phyloP scores from a whole-genome alignment of 2,329 filamentous ascomycete genomes.

The Diaporthe nobilis region DNA sequence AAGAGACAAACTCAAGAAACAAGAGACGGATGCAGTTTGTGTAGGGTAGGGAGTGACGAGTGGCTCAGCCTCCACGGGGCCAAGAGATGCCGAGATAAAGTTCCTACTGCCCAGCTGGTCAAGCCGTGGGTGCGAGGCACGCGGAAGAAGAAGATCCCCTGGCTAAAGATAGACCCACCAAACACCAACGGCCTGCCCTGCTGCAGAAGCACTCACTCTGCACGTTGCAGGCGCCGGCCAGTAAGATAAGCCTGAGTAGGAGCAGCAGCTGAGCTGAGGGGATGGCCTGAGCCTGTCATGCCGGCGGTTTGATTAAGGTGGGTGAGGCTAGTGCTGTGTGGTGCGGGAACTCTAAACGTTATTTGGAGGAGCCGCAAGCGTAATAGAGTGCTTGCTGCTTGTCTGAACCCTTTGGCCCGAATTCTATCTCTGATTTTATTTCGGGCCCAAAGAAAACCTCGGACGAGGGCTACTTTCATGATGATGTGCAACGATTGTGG shows the following conservation, averaged over 20 bases:
- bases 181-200: not conserved
- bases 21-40: not conserved
- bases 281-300: constrained; percentile 15
- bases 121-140: constrained; percentile 18
- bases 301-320: constrained; percentile 16
- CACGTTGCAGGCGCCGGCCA: constrained; percentile 26
- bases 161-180: constrained; percentile 22
- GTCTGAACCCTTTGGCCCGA: constrained; percentile 15
- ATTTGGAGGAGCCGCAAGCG: constrained; percentile 40
- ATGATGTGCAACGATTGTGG: not conserved
- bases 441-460: not conserved
- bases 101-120: constrained; percentile 27
- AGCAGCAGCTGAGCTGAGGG: constrained; percentile 10
- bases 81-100: constrained; percentile 32
- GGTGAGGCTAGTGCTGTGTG: constrained; percentile 6
- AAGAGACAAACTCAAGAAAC: constrained; percentile 10
- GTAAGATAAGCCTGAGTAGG: not conserved
- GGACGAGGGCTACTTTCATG: not conserved
- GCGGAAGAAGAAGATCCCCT: constrained; percentile 28
- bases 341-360: constrained; percentile 39
- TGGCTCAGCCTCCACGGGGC: constrained; percentile 37
- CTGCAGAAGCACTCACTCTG: not conserved
- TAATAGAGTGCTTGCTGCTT: not conserved
- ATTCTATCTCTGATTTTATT: not conserved
- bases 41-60: not conserved